phyloP scores from a whole-genome alignment of 352 stramenopile species.

The Phytophthora pluvialis region DNA sequence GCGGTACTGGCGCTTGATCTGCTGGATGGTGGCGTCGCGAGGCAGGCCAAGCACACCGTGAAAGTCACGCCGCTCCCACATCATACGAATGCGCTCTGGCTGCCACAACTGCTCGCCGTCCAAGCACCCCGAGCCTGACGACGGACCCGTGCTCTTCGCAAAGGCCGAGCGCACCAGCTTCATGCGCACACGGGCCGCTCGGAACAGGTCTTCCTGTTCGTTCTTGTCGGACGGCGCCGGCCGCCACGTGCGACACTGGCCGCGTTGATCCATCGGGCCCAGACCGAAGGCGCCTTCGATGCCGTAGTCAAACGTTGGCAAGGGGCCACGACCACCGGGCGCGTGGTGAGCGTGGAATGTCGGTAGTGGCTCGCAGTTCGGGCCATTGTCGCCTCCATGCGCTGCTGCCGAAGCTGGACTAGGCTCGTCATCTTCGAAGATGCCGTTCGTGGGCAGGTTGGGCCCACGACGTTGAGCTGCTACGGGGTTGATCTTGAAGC shows the following conservation, averaged over 20 bases:
- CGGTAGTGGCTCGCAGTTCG: background rate
- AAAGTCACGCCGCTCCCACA: slow-evolving; percentile 83
- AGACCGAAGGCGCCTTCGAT: slow-evolving; percentile 44
- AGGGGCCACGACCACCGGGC: slow-evolving; percentile 21
- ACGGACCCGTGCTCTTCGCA: slow-evolving; percentile 33
- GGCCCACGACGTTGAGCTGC: slow-evolving; percentile 33
- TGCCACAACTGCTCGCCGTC: slow-evolving; percentile 81
- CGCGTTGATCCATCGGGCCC: slow-evolving; percentile 24
- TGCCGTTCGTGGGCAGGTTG: slow-evolving; percentile 11
- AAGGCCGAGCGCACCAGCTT: slow-evolving; percentile 74
- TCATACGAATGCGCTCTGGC: slow-evolving; percentile 74
- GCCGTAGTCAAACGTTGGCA: slow-evolving; percentile 47
- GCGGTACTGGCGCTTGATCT: slow-evolving; percentile 86
- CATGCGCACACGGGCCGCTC: slow-evolving; percentile 76
- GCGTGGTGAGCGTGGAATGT: background rate
- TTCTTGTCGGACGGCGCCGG: slow-evolving; percentile 57
- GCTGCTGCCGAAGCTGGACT: slow-evolving; percentile 3
- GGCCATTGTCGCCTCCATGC: background rate
- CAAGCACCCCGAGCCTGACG: slow-evolving; percentile 43
- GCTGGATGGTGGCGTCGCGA: slow-evolving; percentile 61
- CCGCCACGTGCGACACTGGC: slow-evolving; percentile 41
- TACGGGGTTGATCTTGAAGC: slow-evolving; percentile 40
- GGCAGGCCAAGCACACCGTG: slow-evolving; percentile 77
- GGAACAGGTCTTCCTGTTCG: slow-evolving; percentile 83
- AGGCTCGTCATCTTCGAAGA: slow-evolving; percentile 1